Evolutionary conservation across 1,284 basidiomycete species (phyloP), one percentile per base, ranked within the genome.

Genomic region (Thelephora terrestris): DNA sequence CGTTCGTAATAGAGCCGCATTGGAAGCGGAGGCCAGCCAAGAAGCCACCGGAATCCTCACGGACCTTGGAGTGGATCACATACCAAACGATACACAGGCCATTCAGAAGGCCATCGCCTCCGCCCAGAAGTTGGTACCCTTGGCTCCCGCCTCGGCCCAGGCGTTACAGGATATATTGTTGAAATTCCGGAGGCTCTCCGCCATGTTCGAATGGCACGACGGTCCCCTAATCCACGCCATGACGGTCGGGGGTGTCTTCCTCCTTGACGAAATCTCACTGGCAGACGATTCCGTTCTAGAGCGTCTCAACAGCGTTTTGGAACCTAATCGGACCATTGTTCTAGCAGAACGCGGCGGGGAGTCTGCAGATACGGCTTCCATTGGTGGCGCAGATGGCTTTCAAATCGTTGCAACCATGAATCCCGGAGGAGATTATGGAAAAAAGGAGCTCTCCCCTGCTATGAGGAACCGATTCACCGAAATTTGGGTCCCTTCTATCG

Each of bases 261-360:
- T 99, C 4, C 78, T 99, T 20, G 96, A 99, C 61, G 96, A 99
- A 61, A 95, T 99, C 29, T 99, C 96, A 1, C 73, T 99, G 5
- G 96, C 96, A 1, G 96, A 99, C 61, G 96, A 99, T 63, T 97
- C 94, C 1, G 96, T 99, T 2, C 80, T 99, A 1, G 96, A 99
- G 64, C 83, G 96, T 37, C 76, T 99, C 49, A 99, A 99, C 64
- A 96, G 92, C 53, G 95, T 98, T 16, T 75, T 99, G 23, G 96
- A 99, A 61, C 85, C 93, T 1, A 84, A 78, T 1, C 78, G 97
- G 24, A 90, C 83, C 0, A 81, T 99, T 24, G 87, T 98, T 2
- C 76, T 99, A 7, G 95, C 96, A 2, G 96, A 99, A 64, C 86
- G 85, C 48, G 91, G 92, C 1, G 91, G 91, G 4, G 77, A 76